A percentile compares a stretch with the other conserved stretches of the same genome.
phyloP scores from a whole-genome alignment of 2,329 filamentous ascomycete genomes.

The Chaetomium globosum region DNA sequence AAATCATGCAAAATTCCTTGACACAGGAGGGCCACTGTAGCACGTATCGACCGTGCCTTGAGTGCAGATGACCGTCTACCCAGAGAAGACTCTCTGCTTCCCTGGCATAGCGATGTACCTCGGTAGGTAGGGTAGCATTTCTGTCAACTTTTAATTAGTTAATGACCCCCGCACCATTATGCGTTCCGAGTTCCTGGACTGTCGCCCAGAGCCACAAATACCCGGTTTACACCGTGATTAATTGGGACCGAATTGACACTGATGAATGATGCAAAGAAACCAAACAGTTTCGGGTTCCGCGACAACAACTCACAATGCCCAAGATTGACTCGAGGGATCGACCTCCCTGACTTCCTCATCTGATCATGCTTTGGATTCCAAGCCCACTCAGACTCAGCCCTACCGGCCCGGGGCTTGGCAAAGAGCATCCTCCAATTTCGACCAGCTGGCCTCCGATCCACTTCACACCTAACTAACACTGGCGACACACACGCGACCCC shows the following conservation, averaged over 20 bases:
- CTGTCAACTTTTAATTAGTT: background rate
- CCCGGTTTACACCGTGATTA: background rate
- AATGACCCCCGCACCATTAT: background rate
- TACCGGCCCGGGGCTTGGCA: conserved; percentile 17
- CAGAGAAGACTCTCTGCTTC: too few species aligned
- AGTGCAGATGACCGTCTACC: too few species aligned
- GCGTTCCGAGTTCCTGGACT: background rate
- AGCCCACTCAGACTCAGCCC: conserved; percentile 30
- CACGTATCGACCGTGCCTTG: too few species aligned
- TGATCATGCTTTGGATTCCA: conserved; percentile 1
- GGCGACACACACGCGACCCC: conserved; percentile 15
- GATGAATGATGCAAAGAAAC: background rate
- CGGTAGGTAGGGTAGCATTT: background rate
- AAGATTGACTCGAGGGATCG: background rate
- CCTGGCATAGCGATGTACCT: too few species aligned
- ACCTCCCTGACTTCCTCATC: background rate
- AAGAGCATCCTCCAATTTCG: conserved; percentile 14
- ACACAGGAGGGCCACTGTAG: too few species aligned
- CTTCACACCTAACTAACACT: background rate
- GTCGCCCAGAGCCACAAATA: background rate
- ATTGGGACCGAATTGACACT: background rate
- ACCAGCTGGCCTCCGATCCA: conserved; percentile 15
- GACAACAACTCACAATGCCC: background rate
- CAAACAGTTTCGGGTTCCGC: background rate
- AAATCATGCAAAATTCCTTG: too few species aligned